These are phyloP conservation scores for Pseudogymnoascus sp. DNA, from an alignment of 2,329 filamentous ascomycete species.

Conservation along the genomic window DNA sequence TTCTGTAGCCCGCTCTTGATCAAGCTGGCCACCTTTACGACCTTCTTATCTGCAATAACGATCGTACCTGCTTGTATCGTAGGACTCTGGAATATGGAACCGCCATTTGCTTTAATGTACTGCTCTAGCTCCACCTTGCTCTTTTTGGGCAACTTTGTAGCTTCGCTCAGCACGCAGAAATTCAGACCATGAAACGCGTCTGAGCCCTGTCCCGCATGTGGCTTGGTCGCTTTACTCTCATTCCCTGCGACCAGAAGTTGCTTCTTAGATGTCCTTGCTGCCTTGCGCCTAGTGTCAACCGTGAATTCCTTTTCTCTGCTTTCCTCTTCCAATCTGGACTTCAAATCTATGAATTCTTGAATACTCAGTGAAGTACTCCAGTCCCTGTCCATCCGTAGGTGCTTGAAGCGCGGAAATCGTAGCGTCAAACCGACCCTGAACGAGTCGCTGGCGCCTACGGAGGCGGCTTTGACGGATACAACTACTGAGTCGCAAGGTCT, in stretches of 20 bases:
- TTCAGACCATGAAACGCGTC: slow-evolving; percentile 65
- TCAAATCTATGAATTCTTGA: slow-evolving; percentile 67
- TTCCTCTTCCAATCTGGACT: slow-evolving; percentile 59
- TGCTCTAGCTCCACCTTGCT: slow-evolving; percentile 71
- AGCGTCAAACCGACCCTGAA: slow-evolving; percentile 72
- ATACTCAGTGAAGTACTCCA: slow-evolving; percentile 76
- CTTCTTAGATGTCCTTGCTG: slow-evolving; percentile 46
- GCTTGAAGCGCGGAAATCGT: slow-evolving; percentile 84
- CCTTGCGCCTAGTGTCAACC: slow-evolving; percentile 56
- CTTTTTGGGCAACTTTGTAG: slow-evolving; percentile 59
- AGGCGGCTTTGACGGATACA: slow-evolving; percentile 79
- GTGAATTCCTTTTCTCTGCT: slow-evolving; percentile 67
- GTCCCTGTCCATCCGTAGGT: slow-evolving; percentile 67
- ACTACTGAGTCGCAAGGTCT: slow-evolving; percentile 81
- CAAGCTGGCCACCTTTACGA: slow-evolving; percentile 74
- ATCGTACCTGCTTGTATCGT: slow-evolving; percentile 53
- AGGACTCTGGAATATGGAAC: slow-evolving; percentile 66
- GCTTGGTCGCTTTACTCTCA: slow-evolving; percentile 38
- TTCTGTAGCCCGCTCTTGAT: slow-evolving; percentile 62
- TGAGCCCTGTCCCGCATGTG: slow-evolving; percentile 49
- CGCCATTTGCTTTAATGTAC: slow-evolving; percentile 76
- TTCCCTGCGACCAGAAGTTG: slow-evolving; percentile 66
- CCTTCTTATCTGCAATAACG: slow-evolving; percentile 69
- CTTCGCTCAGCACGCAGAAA: slow-evolving; percentile 79
- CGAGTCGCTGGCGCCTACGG: slow-evolving; percentile 62